Conservation (phyloP, 805 yeast genomes). For the Maudiozyma serrabonitensis region DNA sequence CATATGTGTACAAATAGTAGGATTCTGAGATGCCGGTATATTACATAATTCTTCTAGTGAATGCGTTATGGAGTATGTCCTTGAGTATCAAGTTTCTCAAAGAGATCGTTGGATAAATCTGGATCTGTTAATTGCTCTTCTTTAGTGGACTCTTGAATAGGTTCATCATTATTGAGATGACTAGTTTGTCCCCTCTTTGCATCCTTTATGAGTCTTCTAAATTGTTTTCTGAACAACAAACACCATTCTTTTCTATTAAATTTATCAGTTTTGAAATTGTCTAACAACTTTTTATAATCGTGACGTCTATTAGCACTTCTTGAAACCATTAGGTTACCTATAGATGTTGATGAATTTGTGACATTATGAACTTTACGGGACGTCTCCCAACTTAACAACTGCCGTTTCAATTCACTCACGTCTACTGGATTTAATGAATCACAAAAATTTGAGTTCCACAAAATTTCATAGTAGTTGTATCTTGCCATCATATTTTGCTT, state of each 20-base stretch:
- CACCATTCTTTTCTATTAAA: constrained; percentile 40
- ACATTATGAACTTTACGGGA: constrained; percentile 15
- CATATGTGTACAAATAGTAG: background rate
- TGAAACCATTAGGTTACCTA: constrained; percentile 9
- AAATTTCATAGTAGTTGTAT: constrained; percentile 63
- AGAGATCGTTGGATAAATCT: constrained; percentile 4
- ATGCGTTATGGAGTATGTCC: background rate
- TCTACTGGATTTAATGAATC: constrained; percentile 61
- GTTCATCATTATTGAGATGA: background rate
- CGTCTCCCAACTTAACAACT: constrained; percentile 60
- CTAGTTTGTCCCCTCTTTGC: constrained; percentile 22
- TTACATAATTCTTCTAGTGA: background rate
- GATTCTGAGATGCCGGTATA: too few species aligned
- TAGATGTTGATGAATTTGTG: constrained; percentile 11
- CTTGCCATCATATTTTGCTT: constrained; percentile 56
- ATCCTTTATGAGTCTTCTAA: constrained; percentile 29
- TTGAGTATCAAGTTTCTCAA: background rate
- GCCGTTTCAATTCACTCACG: constrained; percentile 44
- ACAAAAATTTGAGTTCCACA: constrained; percentile 67
- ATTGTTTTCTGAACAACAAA: constrained; percentile 32
- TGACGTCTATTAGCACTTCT: constrained; percentile 31
- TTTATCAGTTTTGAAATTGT: constrained; percentile 35
- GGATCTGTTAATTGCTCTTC: constrained; percentile 5
- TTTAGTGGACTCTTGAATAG: background rate
- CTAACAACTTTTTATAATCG: constrained; percentile 14